Percentiles rank a stretch among this genome's conserved stretches.
These are phyloP conservation scores for Trichoderma sp. DNA, from an alignment of 2,329 filamentous ascomycete genomes.

Conservation along the genomic window DNA sequence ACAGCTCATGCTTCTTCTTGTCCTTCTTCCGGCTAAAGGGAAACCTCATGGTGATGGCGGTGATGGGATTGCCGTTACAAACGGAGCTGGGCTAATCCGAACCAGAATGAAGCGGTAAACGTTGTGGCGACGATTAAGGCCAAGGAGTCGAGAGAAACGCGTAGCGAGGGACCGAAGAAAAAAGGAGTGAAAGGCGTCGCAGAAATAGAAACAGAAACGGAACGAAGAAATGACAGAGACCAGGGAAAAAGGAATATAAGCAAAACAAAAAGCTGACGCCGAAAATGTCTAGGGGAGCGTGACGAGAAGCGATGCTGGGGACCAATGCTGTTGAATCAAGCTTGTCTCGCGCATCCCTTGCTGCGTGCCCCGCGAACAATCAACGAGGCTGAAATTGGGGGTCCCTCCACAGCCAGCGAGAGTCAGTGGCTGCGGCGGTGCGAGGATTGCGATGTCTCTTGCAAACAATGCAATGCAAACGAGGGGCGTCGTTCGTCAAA, in stretches of 20 bases:
- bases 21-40: conserved; percentile 42
- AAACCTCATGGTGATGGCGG: conserved; percentile 34
- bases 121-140: not conserved
- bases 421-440: not conserved
- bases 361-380: conserved; percentile 14
- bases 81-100: not conserved
- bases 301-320: not conserved
- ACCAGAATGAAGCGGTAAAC: not conserved
- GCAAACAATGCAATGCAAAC: not conserved
- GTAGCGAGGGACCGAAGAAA: not conserved
- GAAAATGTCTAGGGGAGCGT: conserved; percentile 2
- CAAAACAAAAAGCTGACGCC: not conserved
- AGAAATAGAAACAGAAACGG: not conserved
- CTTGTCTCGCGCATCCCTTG: conserved; percentile 19
- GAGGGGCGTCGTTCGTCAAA: not conserved
- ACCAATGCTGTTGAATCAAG: conserved; percentile 7
- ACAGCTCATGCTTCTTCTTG: conserved; percentile 37
- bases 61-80: not conserved
- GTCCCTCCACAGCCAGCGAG: conserved; percentile 2
- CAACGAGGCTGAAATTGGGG: conserved; percentile 19
- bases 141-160: not conserved
- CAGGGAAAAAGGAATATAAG: not conserved
- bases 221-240: not conserved
- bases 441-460: conserved; percentile 1
- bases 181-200: not conserved